A percentile compares a stretch with the other conserved stretches of the same genome.
Conservation (phyloP, 257 asterid genomes). For the Capsicum baccatum region DNA sequence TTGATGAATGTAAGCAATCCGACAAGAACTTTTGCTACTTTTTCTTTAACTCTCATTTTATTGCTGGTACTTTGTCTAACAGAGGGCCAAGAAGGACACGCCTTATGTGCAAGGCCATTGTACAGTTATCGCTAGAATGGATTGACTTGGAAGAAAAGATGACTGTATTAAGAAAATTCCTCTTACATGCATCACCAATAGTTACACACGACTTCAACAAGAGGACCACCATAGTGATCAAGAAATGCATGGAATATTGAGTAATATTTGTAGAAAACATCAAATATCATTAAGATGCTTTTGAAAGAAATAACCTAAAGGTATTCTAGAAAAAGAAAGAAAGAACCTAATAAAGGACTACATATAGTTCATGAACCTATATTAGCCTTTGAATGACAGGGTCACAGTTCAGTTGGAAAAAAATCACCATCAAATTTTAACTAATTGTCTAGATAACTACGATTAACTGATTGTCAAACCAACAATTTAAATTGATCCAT, state of each 20-base stretch:
- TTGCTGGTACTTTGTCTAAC: neutral
- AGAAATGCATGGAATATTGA: neutral
- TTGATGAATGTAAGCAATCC: neutral
- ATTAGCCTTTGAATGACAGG: neutral
- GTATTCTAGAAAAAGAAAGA: neutral
- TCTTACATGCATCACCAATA: constrained; percentile 17
- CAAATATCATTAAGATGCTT: neutral
- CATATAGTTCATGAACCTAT: neutral
- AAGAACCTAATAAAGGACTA: neutral
- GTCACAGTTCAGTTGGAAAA: neutral
- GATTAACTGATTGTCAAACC: neutral
- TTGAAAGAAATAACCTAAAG: neutral
- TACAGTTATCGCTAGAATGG: neutral
- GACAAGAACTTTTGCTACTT: neutral
- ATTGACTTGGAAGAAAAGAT: constrained; percentile 5
- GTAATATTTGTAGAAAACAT: constrained; percentile 1
- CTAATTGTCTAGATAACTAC: neutral
- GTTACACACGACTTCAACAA: neutral
- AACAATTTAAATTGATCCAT: neutral
- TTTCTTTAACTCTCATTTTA: neutral
- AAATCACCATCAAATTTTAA: neutral
- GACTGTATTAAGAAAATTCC: constrained; percentile 3
- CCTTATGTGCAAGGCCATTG: neutral
- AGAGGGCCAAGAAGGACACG: neutral
- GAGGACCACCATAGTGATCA: neutral